phyloP scores from a whole-genome alignment of 2,329 filamentous ascomycete species.

The Xylariaceae sp. region DNA sequence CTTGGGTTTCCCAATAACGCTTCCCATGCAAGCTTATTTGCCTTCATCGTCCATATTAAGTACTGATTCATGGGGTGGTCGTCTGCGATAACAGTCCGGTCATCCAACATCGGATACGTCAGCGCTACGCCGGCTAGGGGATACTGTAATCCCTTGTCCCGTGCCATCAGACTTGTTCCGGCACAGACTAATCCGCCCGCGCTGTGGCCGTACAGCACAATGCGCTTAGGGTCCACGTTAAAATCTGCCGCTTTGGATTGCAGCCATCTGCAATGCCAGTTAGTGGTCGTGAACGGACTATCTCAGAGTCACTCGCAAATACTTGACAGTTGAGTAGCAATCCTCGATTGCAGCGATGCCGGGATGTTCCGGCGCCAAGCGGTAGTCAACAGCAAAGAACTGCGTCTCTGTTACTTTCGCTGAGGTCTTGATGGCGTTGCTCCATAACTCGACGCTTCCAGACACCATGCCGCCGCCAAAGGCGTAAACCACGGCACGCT shows the following conservation, averaged over 20 bases:
- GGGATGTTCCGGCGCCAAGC: slow-evolving; percentile 47
- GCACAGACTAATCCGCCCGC: slow-evolving; percentile 23
- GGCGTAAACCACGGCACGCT: slow-evolving; percentile 23
- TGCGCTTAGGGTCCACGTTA: slow-evolving; percentile 23
- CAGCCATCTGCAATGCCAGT: slow-evolving; percentile 27
- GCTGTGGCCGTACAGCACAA: slow-evolving; percentile 20
- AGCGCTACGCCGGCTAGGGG: slow-evolving; percentile 31
- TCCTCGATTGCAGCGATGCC: slow-evolving; percentile 45
- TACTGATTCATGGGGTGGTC: slow-evolving; percentile 17
- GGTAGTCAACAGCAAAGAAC: slow-evolving; percentile 42
- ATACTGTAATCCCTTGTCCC: slow-evolving; percentile 24
- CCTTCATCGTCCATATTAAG: slow-evolving; percentile 13
- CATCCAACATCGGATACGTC: slow-evolving; percentile 35
- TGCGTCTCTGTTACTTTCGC: slow-evolving; percentile 17
- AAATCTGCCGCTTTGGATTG: slow-evolving; percentile 28
- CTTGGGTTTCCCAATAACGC: slow-evolving; percentile 15
- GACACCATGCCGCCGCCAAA: slow-evolving; percentile 26
- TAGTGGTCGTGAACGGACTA: no score
- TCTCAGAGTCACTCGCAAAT: no score
- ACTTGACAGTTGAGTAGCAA: slow-evolving; percentile 18
- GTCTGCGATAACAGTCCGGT: slow-evolving; percentile 22
- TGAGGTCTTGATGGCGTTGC: slow-evolving; percentile 9
- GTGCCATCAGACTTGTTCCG: slow-evolving; percentile 39
- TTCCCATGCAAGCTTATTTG: slow-evolving; percentile 19
- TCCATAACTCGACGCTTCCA: slow-evolving; percentile 19